Base-by-base conservation (phyloP, 371 early-diverging fungal genomes). In the Umbelopsis sp. region DNA sequence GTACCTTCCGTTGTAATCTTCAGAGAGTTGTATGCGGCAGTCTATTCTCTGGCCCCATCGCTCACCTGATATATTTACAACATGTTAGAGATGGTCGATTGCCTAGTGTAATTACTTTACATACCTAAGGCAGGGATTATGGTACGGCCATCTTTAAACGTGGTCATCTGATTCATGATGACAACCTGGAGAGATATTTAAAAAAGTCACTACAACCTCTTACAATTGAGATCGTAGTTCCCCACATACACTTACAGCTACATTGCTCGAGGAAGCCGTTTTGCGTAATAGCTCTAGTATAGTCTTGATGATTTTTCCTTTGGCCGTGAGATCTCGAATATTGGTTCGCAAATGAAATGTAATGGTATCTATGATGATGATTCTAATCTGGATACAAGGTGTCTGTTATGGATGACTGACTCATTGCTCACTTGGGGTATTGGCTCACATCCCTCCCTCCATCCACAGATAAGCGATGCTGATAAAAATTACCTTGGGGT, bases 301-400 rank as follows among this genome's bases (percentile, higher is more conserved):
- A 18, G 35, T 57, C 57, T 57, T 57, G 35, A 57, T 57, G 12
- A 57, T 57, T n/a, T 57, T 57, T 29, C 57, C n/a, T 57, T 57
- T 57, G 9, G 57, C 35, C 3, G 35, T 29, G 35, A 57, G n/a
- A 12, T 86, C 78, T 16, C 72, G 51, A 50, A 85, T 77, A 44
- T 81, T 83, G 20, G 86, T 74, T 38, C 90, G 72, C 63, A 91
- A 86, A 69, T 85, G 91, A 70, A 85, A 89, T 8, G 91, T 85
- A 20, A 91, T 85, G 6, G 84, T 85, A 73, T 92, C 92, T 20
- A 92, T 68, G 8, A 91, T 72, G 18, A 92, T 74, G 20, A 91
- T 66, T 67, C 82, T 86, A 20, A 89, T 72, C 87, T 87, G 44
- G 41, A 41, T 5, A 2, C 5, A 10, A 12, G 32, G 48, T n/a